Conservation (phyloP, 1,284 basidiomycete genomes). For the Pyrrhoderma lamaoense region DNA sequence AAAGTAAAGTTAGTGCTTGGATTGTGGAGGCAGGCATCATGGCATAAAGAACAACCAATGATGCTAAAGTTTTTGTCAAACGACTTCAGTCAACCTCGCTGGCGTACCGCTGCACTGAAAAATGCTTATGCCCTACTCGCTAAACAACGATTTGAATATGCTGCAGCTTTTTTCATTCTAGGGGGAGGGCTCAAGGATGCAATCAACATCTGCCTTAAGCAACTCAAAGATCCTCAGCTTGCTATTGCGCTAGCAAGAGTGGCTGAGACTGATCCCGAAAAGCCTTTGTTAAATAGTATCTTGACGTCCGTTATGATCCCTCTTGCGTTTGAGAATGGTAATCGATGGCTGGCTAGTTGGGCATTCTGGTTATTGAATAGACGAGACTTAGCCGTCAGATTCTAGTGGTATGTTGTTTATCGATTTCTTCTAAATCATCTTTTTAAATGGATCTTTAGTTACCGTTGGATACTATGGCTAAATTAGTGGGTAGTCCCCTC, state of each 20-base stretch:
- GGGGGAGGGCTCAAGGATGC: conserved; percentile 88
- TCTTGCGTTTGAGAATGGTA: conserved; percentile 76
- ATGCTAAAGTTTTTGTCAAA: conserved; percentile 94
- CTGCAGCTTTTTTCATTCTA: conserved; percentile 95
- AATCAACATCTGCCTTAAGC: conserved; percentile 83
- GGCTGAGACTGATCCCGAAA: conserved; percentile 75
- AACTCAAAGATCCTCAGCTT: conserved; percentile 85
- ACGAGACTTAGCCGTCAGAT: conserved; percentile 83
- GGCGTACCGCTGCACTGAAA: conserved; percentile 92
- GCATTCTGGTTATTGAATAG: conserved; percentile 87
- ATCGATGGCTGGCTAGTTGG: conserved; percentile 96
- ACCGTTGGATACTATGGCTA: conserved; percentile 65
- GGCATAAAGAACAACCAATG: conserved; percentile 83
- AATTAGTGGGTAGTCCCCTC: conserved; percentile 44
- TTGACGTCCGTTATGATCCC: conserved; percentile 75
- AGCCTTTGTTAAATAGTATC: conserved; percentile 69
- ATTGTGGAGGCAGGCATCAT: conserved; percentile 91
- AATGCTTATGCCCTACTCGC: conserved; percentile 92
- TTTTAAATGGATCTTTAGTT: conserved; percentile 43
- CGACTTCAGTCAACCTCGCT: conserved; percentile 80
- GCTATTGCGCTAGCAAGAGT: conserved; percentile 83
- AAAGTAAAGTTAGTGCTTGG: conserved; percentile 90
- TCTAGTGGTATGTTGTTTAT: conserved; percentile 51
- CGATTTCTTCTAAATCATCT: not conserved
- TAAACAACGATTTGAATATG: conserved; percentile 93